Percentiles rank a stretch among this genome's conserved stretches.
These are phyloP conservation scores for Parathielavia appendiculata DNA, from an alignment of 495 filamentous ascomycete species.

Conservation along the genomic window DNA sequence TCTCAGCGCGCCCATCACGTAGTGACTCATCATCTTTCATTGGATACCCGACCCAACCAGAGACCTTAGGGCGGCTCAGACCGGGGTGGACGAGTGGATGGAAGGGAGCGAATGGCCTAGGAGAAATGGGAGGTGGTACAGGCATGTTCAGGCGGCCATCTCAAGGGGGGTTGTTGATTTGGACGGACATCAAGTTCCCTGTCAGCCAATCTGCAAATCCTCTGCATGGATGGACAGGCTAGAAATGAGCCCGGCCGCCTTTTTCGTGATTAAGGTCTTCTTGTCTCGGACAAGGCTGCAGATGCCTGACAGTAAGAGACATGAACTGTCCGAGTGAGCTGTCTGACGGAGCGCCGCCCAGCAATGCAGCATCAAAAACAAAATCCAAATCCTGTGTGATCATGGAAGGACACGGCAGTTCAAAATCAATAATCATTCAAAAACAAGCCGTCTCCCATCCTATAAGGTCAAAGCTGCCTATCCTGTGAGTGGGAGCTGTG, in stretches of 20 bases:
- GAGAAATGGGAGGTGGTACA: neutral
- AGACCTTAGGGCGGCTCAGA: neutral
- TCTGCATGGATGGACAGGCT: too few relatives aligned
- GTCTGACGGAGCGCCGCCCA: neutral
- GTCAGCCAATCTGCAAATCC: neutral
- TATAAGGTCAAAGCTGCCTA: neutral
- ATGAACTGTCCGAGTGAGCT: neutral
- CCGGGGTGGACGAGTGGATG: neutral
- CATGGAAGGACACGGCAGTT: neutral
- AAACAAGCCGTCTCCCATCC: neutral
- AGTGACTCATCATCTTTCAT: conserved; percentile 4
- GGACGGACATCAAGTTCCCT: neutral
- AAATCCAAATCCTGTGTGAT: neutral
- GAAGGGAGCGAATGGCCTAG: neutral
- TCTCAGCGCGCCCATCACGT: neutral
- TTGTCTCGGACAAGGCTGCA: conserved; percentile 8
- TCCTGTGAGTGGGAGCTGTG: too few relatives aligned
- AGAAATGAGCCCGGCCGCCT: neutral
- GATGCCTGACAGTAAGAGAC: neutral
- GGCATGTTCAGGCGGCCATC: neutral
- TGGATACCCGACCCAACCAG: conserved; percentile 1
- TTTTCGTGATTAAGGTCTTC: neutral
- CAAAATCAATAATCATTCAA: neutral
- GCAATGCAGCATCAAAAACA: neutral
- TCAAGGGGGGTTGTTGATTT: neutral